phyloP scores from a whole-genome alignment of 768 basidiomycete genomes.

The Leccinum obscurum region DNA sequence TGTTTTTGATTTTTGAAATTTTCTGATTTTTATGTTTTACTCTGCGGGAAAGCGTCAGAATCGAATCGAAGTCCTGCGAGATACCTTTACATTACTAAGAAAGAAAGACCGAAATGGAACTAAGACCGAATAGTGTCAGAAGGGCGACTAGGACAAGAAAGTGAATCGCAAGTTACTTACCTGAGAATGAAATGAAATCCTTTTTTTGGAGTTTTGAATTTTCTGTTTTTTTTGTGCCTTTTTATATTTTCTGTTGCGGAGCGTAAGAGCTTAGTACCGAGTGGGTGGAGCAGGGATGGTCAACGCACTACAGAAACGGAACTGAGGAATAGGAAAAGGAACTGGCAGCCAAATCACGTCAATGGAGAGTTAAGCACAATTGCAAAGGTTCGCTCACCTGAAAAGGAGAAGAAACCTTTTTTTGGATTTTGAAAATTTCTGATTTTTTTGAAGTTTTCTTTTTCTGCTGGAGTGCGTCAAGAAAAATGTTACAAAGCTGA shows the following conservation, averaged over 20 bases:
- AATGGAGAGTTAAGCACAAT: not conserved
- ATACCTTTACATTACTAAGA: not conserved
- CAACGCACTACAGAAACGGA: not conserved
- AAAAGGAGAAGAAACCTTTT: not conserved
- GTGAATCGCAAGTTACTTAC: no score
- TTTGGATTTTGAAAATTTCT: not conserved
- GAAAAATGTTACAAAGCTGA: no score
- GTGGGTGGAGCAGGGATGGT: no score
- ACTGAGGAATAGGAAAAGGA: not conserved
- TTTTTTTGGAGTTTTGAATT: no score
- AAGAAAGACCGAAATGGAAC: not conserved
- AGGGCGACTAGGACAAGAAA: no score
- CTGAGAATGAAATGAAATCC: no score
- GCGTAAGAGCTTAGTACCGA: no score
- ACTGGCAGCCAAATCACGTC: not conserved
- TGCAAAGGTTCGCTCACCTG: not conserved
- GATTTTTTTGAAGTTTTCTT: slow-evolving; percentile 4
- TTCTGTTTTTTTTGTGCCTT: no score
- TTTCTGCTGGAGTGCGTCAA: not conserved
- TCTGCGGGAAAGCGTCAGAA: not conserved
- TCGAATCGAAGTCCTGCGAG: not conserved
- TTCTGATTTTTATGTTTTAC: not conserved
- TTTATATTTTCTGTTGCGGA: no score
- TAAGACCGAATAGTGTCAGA: not conserved
- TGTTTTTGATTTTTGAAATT: not conserved